A percentile compares a stretch with the other conserved stretches of the same genome.
Evolutionary conservation across 768 basidiomycete species (phyloP).

Genomic region (Pleurotus pulmonarius): DNA sequence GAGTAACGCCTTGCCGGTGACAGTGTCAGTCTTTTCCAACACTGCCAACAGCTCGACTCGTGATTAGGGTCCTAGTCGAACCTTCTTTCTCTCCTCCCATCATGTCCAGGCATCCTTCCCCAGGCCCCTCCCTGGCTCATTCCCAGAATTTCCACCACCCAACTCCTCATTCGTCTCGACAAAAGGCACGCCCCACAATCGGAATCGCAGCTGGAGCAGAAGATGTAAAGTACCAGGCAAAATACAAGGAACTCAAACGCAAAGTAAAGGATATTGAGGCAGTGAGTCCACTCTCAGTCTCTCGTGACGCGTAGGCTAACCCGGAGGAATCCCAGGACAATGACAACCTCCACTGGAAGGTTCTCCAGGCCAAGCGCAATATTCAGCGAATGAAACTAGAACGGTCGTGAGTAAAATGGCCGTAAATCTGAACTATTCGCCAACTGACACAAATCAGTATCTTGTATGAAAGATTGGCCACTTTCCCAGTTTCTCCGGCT

Average conservation of each 20-base stretch:
- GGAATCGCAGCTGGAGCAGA: slow-evolving; percentile 79
- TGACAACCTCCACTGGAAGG: slow-evolving; percentile 81
- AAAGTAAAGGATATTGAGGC: slow-evolving; percentile 86
- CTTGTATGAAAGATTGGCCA: slow-evolving; percentile 73
- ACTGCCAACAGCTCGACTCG: slow-evolving; percentile 27
- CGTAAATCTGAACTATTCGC: slow-evolving; percentile 14
- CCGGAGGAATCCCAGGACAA: slow-evolving; percentile 58
- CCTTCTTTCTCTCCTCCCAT: slow-evolving; percentile 29
- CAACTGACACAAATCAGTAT: slow-evolving; percentile 36
- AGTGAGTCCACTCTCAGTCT: slow-evolving; percentile 39
- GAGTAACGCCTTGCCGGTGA: slow-evolving; percentile 30
- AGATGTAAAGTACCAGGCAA: slow-evolving; percentile 82
- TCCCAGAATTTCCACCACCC: slow-evolving; percentile 25
- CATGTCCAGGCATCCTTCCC: slow-evolving; percentile 68
- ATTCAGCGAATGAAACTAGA: slow-evolving; percentile 87
- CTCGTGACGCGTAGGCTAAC: slow-evolving; percentile 11
- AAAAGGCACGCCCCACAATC: slow-evolving; percentile 47
- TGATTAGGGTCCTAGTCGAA: slow-evolving; percentile 19
- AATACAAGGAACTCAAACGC: slow-evolving; percentile 85
- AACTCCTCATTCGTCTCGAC: slow-evolving; percentile 25
- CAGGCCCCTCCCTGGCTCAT: slow-evolving; percentile 41
- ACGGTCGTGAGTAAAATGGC: slow-evolving; percentile 62
- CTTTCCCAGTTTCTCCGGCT: slow-evolving; percentile 51
- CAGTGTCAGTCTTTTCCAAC: slow-evolving; percentile 23
- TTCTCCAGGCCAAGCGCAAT: slow-evolving; percentile 73